Conservation (phyloP, 306 rosid species). For the Citrullus amarus region DNA sequence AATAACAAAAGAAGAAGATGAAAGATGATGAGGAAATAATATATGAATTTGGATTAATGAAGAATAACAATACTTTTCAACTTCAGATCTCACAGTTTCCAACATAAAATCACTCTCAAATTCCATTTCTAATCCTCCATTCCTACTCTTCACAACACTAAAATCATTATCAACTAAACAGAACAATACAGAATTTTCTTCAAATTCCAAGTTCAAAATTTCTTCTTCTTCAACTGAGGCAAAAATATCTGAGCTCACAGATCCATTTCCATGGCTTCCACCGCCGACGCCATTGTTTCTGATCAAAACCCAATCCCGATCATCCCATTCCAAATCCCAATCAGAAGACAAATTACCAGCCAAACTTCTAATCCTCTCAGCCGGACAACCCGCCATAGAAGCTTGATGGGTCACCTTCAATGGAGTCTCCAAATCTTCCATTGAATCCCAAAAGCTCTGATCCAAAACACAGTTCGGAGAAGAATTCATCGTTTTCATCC, state of each 20-base stretch:
- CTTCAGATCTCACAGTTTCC: conserved; percentile 9
- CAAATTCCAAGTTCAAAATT: background rate
- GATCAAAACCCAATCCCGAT: conserved; percentile 31
- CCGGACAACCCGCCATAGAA: conserved; percentile 10
- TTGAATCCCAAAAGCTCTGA: conserved; percentile 29
- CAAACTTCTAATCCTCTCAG: conserved; percentile 25
- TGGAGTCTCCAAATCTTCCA: conserved; percentile 14
- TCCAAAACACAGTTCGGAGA: conserved; percentile 47
- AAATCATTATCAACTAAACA: conserved; percentile 9
- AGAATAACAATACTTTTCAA: background rate
- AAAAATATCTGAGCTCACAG: background rate
- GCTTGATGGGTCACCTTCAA: conserved; percentile 5
- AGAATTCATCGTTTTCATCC: conserved; percentile 4
- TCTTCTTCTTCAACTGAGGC: background rate
- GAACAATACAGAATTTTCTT: conserved; percentile 14
- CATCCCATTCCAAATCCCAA: conserved; percentile 15
- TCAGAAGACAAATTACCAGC: conserved; percentile 5
- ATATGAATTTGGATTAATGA: background rate
- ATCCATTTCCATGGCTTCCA: conserved; percentile 9
- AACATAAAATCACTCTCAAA: conserved; percentile 16
- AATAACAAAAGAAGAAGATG: background rate
- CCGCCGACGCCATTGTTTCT: conserved; percentile 16
- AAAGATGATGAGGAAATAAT: background rate
- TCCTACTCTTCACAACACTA: background rate
- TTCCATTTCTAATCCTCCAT: conserved; percentile 2